Conservation (phyloP, 345 rosid species). For the Camelina sativa region DNA sequence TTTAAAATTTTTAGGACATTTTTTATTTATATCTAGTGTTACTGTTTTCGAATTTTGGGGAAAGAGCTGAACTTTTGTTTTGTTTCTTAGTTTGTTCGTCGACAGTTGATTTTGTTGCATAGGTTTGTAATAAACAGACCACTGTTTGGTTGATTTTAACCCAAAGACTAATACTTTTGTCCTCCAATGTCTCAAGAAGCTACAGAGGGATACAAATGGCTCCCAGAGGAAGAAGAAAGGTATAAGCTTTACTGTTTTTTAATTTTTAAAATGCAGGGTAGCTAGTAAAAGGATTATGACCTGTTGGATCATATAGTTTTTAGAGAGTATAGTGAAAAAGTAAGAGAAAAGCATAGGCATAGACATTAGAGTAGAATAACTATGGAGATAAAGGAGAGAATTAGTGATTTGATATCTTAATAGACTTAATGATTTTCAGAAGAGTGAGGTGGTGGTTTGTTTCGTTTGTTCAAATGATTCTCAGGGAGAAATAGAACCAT, state of each 20-base stretch:
- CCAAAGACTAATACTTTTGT: conserved; percentile 1
- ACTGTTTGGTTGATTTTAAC: conserved; percentile 4
- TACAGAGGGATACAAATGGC: conserved; percentile 26
- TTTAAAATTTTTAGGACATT: background rate
- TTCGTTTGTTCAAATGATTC: background rate
- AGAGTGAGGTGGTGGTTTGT: background rate
- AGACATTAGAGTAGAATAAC: background rate
- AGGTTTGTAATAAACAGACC: background rate
- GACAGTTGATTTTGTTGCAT: background rate
- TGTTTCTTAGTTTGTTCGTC: background rate
- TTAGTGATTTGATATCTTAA: background rate
- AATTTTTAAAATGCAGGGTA: background rate
- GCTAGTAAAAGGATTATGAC: background rate
- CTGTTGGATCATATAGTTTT: background rate
- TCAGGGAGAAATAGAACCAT: background rate
- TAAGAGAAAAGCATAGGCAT: background rate
- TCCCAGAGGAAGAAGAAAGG: conserved; percentile 37
- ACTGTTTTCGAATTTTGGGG: background rate
- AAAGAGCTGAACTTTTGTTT: background rate
- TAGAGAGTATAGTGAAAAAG: background rate
- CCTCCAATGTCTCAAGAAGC: conserved; percentile 5
- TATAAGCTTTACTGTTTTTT: conserved; percentile 4
- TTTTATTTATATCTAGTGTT: conserved; percentile 1
- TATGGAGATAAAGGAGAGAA: background rate
- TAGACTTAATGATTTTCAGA: background rate